A percentile compares a stretch with the other conserved stretches of the same genome.
phyloP scores from a whole-genome alignment of 164 flowering plant species.

The Annona squamosa region DNA sequence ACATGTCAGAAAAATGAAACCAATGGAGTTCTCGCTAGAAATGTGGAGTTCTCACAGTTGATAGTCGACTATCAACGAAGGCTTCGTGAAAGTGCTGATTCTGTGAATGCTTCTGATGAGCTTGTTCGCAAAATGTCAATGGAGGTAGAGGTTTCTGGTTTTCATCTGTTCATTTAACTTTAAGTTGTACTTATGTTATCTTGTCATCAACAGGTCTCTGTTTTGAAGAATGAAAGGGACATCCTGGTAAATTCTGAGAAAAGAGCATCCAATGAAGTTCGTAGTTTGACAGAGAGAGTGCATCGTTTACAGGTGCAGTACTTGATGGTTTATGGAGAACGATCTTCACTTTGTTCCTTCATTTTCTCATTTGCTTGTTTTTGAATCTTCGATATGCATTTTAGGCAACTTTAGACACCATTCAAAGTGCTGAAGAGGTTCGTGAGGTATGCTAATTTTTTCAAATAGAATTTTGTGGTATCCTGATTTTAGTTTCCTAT shows the following conservation, averaged over 20 bases:
- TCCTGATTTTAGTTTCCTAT: background rate
- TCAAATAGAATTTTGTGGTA: background rate
- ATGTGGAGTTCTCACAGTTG: conserved; percentile 81
- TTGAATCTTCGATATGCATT: background rate
- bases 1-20: conserved; percentile 49
- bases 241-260: conserved; percentile 64
- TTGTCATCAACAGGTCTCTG: conserved; percentile 43
- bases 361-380: background rate
- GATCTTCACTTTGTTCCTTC: background rate
- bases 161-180: background rate
- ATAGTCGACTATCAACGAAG: conserved; percentile 69
- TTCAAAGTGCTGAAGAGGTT: conserved; percentile 69
- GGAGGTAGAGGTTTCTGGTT: conserved; percentile 46
- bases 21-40: conserved; percentile 57
- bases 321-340: background rate
- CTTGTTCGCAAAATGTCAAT: conserved; percentile 58
- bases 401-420: conserved; percentile 80
- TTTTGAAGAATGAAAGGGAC: conserved; percentile 73
- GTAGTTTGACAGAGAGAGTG: conserved; percentile 65
- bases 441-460: conserved; percentile 54
- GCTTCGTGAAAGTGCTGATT: conserved; percentile 71
- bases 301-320: conserved; percentile 62
- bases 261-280: conserved; percentile 85
- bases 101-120: conserved; percentile 60
- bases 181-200: background rate